Percentiles rank a stretch among this genome's conserved stretches.
phyloP scores from a whole-genome alignment of 352 stramenopile species.

The Globisporangium splendens region DNA sequence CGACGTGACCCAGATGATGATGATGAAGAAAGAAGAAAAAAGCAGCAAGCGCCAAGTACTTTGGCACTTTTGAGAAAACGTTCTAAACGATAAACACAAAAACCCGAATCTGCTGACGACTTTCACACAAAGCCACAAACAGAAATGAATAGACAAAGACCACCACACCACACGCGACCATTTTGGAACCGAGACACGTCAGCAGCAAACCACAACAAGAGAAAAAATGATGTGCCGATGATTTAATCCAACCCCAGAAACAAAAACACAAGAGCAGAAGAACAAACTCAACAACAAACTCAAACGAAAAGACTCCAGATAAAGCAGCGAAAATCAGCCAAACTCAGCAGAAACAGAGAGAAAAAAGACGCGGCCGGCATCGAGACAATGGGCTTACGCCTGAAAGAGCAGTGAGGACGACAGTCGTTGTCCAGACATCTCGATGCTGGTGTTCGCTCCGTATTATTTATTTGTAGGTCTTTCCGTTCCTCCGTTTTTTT shows the following conservation, averaged over 20 bases:
- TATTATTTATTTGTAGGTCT: conserved; percentile 4
- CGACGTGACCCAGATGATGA: no score
- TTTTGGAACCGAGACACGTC: conserved; percentile 3
- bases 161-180: conserved; percentile 6
- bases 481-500: conserved; percentile 12
- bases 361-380: not conserved
- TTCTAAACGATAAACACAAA: conserved; percentile 11
- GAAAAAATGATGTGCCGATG: conserved; percentile 5
- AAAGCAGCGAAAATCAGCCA: conserved; percentile 1
- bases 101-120: conserved; percentile 9
- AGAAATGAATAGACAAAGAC: not conserved
- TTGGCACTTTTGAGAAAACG: not conserved
- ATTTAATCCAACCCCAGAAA: conserved; percentile 2
- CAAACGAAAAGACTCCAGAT: conserved; percentile 3
- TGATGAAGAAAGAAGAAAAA: conserved; percentile 1
- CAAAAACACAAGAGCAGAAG: conserved; percentile 4
- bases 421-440: not conserved
- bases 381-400: no score
- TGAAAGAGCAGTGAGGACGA: not conserved
- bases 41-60: not conserved
- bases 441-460: conserved; percentile 1
- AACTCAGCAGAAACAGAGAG: not conserved
- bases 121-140: not conserved
- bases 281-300: conserved; percentile 1
- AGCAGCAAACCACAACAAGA: no score